Evolutionary conservation across 768 basidiomycete species (phyloP).

Genomic region (Suillus tomentosus): DNA sequence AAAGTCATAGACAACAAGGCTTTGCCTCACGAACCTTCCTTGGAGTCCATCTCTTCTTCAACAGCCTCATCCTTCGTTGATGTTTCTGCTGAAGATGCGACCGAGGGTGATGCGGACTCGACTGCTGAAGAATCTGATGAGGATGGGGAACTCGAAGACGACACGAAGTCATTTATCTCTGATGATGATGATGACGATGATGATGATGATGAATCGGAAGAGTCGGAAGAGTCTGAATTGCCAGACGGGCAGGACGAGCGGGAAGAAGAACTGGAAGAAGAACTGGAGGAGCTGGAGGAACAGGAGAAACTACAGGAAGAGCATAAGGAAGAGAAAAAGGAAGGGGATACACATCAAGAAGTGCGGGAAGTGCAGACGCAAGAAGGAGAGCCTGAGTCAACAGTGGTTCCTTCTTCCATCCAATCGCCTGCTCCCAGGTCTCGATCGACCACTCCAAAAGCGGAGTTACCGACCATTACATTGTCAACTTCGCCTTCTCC

Average conservation of each 20-base stretch:
- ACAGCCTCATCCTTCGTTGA: constrained; percentile 52
- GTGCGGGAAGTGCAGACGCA: constrained; percentile 17
- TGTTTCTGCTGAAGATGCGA: constrained; percentile 33
- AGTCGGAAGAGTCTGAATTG: not conserved
- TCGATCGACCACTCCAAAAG: constrained; percentile 60
- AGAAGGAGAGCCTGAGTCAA: constrained; percentile 25
- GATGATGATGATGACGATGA: constrained; percentile 23
- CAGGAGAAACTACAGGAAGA: constrained; percentile 17
- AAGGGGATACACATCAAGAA: constrained; percentile 12
- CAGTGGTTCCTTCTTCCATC: constrained; percentile 22
- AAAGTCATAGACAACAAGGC: constrained; percentile 17
- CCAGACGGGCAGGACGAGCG: not conserved
- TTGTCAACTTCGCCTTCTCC: constrained; percentile 38
- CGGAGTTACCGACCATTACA: constrained; percentile 46
- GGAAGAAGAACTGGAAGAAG: not conserved
- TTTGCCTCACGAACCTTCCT: constrained; percentile 19
- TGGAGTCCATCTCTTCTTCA: constrained; percentile 43
- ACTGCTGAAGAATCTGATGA: constrained; percentile 27
- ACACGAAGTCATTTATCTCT: constrained; percentile 30
- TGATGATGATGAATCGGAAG: constrained; percentile 21
- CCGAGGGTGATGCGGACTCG: constrained; percentile 31
- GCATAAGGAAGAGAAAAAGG: constrained; percentile 23
- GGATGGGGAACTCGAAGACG: constrained; percentile 37
- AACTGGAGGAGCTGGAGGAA: constrained; percentile 4
- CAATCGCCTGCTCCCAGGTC: constrained; percentile 50